Percentiles rank a stretch among this genome's conserved stretches.
These are phyloP conservation scores for Pythium aquatile DNA, from an alignment of 352 stramenopile genomes.

Conservation along the genomic window DNA sequence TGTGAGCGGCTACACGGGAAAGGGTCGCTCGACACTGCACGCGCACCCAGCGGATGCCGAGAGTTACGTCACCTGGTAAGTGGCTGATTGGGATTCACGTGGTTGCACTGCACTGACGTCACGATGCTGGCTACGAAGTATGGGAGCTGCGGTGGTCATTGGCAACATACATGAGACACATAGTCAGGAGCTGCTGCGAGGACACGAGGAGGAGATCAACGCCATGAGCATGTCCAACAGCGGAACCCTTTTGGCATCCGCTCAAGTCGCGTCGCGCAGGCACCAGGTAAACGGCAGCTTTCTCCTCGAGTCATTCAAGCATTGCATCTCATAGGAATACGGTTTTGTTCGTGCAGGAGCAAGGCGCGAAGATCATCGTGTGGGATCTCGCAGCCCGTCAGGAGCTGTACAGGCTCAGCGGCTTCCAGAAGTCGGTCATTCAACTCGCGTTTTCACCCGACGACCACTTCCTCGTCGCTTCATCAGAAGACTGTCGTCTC, in stretches of 20 bases:
- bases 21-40: conserved; percentile 33
- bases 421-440: conserved; percentile 61
- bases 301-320: background rate
- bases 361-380: conserved; percentile 41
- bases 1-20: conserved; percentile 41
- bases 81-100: background rate
- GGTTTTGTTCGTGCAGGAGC: conserved; percentile 20
- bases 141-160: conserved; percentile 37
- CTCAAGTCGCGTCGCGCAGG: conserved; percentile 26
- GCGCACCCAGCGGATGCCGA: conserved; percentile 34
- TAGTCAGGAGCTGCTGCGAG: conserved; percentile 37
- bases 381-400: conserved; percentile 45
- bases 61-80: conserved; percentile 35
- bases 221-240: conserved; percentile 33
- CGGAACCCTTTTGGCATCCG: conserved; percentile 33
- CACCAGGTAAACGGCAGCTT: conserved; percentile 15
- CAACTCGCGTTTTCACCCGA: conserved; percentile 76
- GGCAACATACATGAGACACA: conserved; percentile 32
- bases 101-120: background rate
- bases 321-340: background rate
- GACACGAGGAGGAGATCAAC: conserved; percentile 43
- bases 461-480: conserved; percentile 71
- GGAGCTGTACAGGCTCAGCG: conserved; percentile 52
- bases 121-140: conserved; percentile 15
- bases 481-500: conserved; percentile 60